Percentiles rank a stretch among this genome's conserved stretches.
Evolutionary conservation across 2,329 filamentous ascomycete species (phyloP).

Genomic region (Phaeomoniella chlamydospora): DNA sequence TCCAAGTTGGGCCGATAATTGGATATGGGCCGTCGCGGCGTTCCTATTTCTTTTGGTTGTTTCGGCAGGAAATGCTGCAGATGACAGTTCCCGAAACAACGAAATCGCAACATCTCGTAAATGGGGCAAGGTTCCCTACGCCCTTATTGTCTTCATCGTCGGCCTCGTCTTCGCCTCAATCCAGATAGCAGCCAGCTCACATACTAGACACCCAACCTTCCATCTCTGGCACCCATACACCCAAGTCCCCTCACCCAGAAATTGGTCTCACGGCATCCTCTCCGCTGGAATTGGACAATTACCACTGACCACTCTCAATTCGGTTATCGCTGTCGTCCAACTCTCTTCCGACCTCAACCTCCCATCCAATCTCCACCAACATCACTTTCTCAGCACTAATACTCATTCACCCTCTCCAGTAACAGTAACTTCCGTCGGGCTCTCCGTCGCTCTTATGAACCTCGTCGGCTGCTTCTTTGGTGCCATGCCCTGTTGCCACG

Average conservation of each 20-base stretch:
- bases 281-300: slow-evolving; percentile 71
- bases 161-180: slow-evolving; percentile 52
- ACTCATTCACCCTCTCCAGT: slow-evolving; percentile 44
- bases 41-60: slow-evolving; percentile 51
- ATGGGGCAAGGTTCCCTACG: slow-evolving; percentile 59
- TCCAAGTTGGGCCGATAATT: slow-evolving; percentile 59
- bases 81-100: too few species aligned
- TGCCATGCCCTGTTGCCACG: slow-evolving; percentile 90
- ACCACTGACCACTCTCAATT: slow-evolving; percentile 84
- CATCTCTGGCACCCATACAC: slow-evolving; percentile 45
- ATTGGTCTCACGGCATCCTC: slow-evolving; percentile 40
- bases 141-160: slow-evolving; percentile 54
- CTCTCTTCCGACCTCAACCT: slow-evolving; percentile 66
- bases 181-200: slow-evolving; percentile 8
- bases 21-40: slow-evolving; percentile 59
- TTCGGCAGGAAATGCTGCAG: background rate
- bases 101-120: slow-evolving; percentile 51
- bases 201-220: slow-evolving; percentile 29
- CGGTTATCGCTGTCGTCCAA: slow-evolving; percentile 73
- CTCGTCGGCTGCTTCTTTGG: slow-evolving; percentile 79
- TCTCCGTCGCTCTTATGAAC: slow-evolving; percentile 77
- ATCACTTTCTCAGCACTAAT: too few species aligned
- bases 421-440: slow-evolving; percentile 55
- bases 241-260: slow-evolving; percentile 28
- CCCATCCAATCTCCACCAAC: too few species aligned